Evolutionary conservation across 208 protist genomes (phyloP), one percentile per base, ranked within the genome.

Genomic region (Lotmaria passim): DNA sequence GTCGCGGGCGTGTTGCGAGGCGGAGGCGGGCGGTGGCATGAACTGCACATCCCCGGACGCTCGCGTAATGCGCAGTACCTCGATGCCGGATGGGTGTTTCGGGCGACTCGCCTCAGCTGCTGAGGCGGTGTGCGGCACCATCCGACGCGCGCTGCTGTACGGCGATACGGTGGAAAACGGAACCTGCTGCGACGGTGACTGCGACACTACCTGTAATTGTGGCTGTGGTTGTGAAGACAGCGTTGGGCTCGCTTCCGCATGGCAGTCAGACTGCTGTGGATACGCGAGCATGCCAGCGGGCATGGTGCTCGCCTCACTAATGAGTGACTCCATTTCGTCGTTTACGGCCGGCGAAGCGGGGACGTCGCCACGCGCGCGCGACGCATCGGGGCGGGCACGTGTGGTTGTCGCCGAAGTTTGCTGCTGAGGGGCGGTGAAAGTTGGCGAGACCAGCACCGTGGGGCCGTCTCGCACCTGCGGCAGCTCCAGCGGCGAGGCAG

Each of bases 31-130:
- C 10, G 46, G 34, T 8, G 36, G 48, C 33, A 56, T 28, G 57
- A 43, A 24, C 46, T 66, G 47, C 33, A 66, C 67, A 31, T 51
- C 67, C 14, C 58, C 67, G 5, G 67, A 65, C 4, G 67, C 56
- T 2, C 41, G 68, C 3, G 68, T 74, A 34, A 74, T 74, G 68
- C 68, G 68, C 3, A 67, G 59, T 6, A 74, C 68, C 41, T 58
- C 38, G 34, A 74, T 74, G 6, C 58, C 48, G 15, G 58, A 73
- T 2, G 69, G 23, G 69, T 60, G 34, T 1, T 7, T 31, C 2
- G 43, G 39, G 28, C 12, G 43, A 23, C 34, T 43, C 12, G 4
- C 15, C n/a, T 26, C 0, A 15, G n/a, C 48, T 10, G n/a, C 24
- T 17, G 47, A 24, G 23, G 47, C 19, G 12, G 36, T 39, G 12